A percentile compares a stretch with the other conserved stretches of the same genome.
These are phyloP conservation scores for Dryas drummondii DNA, from an alignment of 306 rosid species.

Conservation along the genomic window DNA sequence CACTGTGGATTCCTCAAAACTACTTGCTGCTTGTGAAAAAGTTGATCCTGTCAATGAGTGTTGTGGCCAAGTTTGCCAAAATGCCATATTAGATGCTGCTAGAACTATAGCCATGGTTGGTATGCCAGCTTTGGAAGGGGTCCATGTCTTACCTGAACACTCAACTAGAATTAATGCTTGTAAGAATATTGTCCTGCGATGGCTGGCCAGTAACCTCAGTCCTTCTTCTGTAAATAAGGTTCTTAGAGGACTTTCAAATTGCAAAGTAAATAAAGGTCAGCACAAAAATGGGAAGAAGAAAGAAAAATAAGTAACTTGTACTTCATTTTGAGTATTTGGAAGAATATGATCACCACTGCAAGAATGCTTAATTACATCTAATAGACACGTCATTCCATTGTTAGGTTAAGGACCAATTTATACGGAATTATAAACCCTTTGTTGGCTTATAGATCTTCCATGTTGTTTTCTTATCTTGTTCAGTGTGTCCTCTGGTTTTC, in stretches of 20 bases:
- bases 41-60: conserved; percentile 63
- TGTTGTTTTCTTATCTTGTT: conserved; percentile 24
- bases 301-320: conserved; percentile 2
- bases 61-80: conserved; percentile 63
- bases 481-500: conserved; percentile 63
- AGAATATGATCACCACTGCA: not conserved
- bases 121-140: conserved; percentile 35
- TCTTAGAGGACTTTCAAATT: conserved; percentile 65
- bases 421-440: conserved; percentile 1
- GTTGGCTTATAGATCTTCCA: conserved; percentile 32
- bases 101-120: conserved; percentile 47
- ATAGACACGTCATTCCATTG: not conserved
- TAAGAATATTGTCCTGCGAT: conserved; percentile 50
- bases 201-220: conserved; percentile 61
- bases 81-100: conserved; percentile 52
- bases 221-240: conserved; percentile 43
- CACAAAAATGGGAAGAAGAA: not conserved
- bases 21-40: conserved; percentile 59
- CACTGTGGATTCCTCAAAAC: conserved; percentile 49
- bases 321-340: not conserved
- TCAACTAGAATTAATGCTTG: conserved; percentile 49
- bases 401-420: not conserved
- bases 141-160: conserved; percentile 23
- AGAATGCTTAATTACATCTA: conserved; percentile 16
- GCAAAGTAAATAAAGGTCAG: conserved; percentile 66